Conservation (phyloP, 768 basidiomycete genomes). For the Pholiota microspora region DNA sequence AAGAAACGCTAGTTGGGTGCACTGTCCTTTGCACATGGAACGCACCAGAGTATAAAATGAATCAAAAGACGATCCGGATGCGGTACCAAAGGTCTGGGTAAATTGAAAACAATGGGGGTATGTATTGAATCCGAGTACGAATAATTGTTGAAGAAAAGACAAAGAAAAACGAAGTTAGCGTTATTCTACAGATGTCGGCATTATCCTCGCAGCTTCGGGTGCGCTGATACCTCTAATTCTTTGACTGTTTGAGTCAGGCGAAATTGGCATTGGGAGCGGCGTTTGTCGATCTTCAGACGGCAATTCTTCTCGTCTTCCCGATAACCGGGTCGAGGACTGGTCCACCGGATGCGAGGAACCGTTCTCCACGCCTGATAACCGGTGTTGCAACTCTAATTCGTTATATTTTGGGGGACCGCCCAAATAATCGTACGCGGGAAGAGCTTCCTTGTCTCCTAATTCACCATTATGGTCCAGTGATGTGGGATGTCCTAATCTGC, state of each 20-base stretch:
- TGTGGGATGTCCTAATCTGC: slow-evolving; percentile 22
- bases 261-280: background rate
- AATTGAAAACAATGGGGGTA: background rate
- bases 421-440: slow-evolving; percentile 44
- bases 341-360: background rate
- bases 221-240: background rate
- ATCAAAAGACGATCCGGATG: too few species aligned
- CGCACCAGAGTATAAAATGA: background rate
- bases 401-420: slow-evolving; percentile 48
- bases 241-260: background rate
- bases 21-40: background rate
- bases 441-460: slow-evolving; percentile 39
- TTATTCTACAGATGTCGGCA: background rate
- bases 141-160: background rate
- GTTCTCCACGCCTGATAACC: background rate
- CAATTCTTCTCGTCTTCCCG: background rate
- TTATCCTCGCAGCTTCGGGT: background rate
- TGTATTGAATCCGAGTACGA: background rate
- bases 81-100: background rate
- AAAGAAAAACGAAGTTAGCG: background rate
- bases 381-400: slow-evolving; percentile 4
- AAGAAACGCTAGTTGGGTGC: too few species aligned
- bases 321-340: background rate
- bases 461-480: slow-evolving; percentile 27
- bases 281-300: background rate